Evolutionary conservation across 2,329 filamentous ascomycete genomes (phyloP).

Genomic region (Fusarium burgessii): DNA sequence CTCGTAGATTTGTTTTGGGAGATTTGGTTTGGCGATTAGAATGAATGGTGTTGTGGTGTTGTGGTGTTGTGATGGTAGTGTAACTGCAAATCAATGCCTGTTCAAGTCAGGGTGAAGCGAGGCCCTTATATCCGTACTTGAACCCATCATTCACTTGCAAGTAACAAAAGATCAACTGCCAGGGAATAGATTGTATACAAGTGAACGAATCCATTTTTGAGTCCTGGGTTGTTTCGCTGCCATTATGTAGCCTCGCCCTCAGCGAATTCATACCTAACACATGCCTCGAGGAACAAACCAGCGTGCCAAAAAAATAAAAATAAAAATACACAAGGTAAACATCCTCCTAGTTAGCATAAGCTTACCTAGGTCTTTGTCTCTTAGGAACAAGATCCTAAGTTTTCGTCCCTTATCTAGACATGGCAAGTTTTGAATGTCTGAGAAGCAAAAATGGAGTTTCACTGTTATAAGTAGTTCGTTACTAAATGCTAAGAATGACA

Average conservation of each 20-base stretch:
- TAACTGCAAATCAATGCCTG: not conserved
- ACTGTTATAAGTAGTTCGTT: no score
- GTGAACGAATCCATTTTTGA: no score
- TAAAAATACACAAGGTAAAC: no score
- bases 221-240: no score
- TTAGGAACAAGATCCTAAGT: no score
- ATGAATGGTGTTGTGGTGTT: not conserved
- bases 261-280: no score
- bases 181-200: not conserved
- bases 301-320: no score
- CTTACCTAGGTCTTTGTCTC: no score
- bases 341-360: no score
- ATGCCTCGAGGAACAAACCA: no score
- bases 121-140: not conserved
- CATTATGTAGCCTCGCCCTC: no score
- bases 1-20: not conserved
- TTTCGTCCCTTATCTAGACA: no score
- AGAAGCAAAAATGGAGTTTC: not conserved
- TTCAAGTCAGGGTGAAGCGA: not conserved
- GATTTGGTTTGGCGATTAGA: not conserved
- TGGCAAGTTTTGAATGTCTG: not conserved
- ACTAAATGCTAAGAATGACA: not conserved
- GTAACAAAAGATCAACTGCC: not conserved
- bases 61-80: not conserved
- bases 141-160: not conserved